Conservation (phyloP, 305 asterid genomes). For the Caryopteris hybrid region DNA sequence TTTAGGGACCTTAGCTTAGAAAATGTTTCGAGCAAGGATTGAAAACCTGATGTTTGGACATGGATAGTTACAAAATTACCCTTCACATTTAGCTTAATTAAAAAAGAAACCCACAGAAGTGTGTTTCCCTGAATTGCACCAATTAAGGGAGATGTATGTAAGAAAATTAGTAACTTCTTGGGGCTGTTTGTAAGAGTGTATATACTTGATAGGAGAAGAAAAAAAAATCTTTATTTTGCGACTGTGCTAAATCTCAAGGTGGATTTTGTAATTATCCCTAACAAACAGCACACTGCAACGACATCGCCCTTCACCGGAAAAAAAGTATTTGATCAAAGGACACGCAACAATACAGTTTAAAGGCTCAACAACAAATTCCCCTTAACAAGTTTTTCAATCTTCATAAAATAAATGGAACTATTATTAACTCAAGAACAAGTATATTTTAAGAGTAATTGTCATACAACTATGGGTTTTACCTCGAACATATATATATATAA, state of each 20-base stretch:
- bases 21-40: neutral
- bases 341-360: neutral
- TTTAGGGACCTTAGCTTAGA: no score
- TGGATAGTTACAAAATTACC: neutral
- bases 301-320: neutral
- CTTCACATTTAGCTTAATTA: neutral
- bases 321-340: neutral
- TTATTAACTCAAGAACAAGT: neutral
- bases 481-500: neutral
- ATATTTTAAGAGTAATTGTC: neutral
- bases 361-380: neutral
- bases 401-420: neutral
- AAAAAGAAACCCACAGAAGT: no score
- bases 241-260: no score
- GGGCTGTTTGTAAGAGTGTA: no score
- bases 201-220: no score
- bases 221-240: no score
- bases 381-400: neutral
- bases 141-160: no score
- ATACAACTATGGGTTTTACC: neutral
- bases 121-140: no score
- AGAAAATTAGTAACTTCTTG: no score
- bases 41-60: no score
- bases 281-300: neutral
- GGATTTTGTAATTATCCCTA: neutral